phyloP scores from a whole-genome alignment of 139 green algal genomes.

The Pseudopediastrum boryanum region DNA sequence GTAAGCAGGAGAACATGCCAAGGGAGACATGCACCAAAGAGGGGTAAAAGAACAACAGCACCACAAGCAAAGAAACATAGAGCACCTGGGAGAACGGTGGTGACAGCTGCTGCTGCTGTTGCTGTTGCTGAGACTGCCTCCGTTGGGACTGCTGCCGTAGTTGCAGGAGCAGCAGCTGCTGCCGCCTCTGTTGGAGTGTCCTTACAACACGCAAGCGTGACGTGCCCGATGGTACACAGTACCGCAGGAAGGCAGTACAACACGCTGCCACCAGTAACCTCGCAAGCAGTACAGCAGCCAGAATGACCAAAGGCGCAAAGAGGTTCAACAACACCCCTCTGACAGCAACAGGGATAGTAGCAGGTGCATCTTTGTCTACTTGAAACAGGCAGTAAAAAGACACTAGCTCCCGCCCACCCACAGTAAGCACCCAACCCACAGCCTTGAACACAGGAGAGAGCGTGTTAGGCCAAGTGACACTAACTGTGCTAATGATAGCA shows the following conservation, averaged over 20 bases:
- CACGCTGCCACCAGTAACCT: background rate
- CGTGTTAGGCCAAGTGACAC: slow-evolving; percentile 1
- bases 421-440: background rate
- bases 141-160: too few species aligned
- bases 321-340: background rate
- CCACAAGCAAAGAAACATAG: background rate
- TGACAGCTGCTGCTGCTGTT: too few species aligned
- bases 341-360: background rate
- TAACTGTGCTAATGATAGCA: background rate
- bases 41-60: slow-evolving; percentile 2
- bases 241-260: background rate
- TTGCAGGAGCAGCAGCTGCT: too few species aligned
- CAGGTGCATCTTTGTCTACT: background rate
- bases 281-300: background rate
- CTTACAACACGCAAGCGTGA: too few species aligned
- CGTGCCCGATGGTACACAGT: background rate
- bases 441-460: background rate
- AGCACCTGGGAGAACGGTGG: background rate
- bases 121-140: too few species aligned
- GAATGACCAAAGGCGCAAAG: background rate
- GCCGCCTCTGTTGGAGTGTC: too few species aligned
- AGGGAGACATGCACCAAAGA: background rate
- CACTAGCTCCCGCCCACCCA: background rate
- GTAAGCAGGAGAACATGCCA: slow-evolving; percentile 1
- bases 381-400: slow-evolving; percentile 1